A percentile compares a stretch with the other conserved stretches of the same genome.
Evolutionary conservation across 331 rosid species (phyloP).

Genomic region (Telfairia occidentalis): DNA sequence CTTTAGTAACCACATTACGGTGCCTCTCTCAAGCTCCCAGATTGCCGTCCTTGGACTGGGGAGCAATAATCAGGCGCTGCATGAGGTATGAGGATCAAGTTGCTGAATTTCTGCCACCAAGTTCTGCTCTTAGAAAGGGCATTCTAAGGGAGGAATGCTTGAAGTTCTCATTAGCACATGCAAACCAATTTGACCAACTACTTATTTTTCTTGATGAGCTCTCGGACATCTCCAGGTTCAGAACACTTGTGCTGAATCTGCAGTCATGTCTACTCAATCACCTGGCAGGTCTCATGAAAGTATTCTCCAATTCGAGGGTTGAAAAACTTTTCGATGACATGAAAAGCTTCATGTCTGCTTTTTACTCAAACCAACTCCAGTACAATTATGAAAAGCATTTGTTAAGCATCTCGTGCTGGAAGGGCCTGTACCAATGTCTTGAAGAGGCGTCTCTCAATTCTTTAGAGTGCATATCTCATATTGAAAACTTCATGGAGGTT

Average conservation of each 20-base stretch:
- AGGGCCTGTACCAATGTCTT: constrained; percentile 64
- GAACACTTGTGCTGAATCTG: constrained; percentile 59
- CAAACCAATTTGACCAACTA: constrained; percentile 65
- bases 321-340: constrained; percentile 59
- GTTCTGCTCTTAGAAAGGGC: constrained; percentile 37
- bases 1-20: constrained; percentile 42
- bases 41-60: constrained; percentile 86
- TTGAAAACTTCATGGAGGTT: constrained; percentile 71
- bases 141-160: constrained; percentile 62
- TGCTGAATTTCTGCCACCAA: constrained; percentile 23
- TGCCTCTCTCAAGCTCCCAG: constrained; percentile 93
- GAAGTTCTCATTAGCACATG: constrained; percentile 70
- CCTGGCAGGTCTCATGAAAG: constrained; percentile 58
- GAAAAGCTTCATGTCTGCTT: constrained; percentile 35
- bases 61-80: constrained; percentile 66
- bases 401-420: constrained; percentile 69
- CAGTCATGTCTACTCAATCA: constrained; percentile 63
- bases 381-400: constrained; percentile 28
- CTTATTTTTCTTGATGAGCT: constrained; percentile 83
- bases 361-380: constrained; percentile 25
- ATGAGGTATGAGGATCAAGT: constrained; percentile 70
- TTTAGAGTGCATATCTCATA: constrained; percentile 37
- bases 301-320: constrained; percentile 71
- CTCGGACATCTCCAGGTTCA: constrained; percentile 62
- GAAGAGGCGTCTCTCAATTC: constrained; percentile 56